Percentiles rank a stretch among this genome's conserved stretches.
Conservation (phyloP, 306 rosid species). For the Vigna hirtella region DNA sequence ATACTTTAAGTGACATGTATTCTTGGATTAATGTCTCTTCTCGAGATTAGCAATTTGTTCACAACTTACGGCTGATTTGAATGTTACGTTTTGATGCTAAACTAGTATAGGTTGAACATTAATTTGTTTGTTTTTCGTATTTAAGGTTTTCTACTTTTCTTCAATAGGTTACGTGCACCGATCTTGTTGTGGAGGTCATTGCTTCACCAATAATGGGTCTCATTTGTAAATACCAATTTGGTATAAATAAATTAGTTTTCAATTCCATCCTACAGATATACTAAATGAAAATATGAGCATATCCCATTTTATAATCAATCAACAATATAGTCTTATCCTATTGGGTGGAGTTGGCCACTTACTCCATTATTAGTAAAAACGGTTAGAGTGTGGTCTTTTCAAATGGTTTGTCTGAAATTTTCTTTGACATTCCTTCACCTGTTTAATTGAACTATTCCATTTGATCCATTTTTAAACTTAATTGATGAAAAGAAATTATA, state of each 20-base stretch:
- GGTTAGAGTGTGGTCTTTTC: not conserved
- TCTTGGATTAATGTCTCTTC: not conserved
- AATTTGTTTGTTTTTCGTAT: slow-evolving; percentile 15
- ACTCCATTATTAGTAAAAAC: not conserved
- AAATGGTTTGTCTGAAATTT: slow-evolving; percentile 4
- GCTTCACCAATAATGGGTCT: not conserved
- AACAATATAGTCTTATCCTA: not conserved
- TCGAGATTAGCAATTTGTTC: slow-evolving; percentile 2
- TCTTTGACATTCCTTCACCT: not conserved
- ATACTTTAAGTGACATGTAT: slow-evolving; percentile 6
- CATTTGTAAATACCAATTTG: not conserved
- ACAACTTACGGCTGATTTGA: not conserved
- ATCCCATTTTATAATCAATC: not conserved
- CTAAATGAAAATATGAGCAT: slow-evolving; percentile 10
- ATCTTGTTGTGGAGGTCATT: slow-evolving; percentile 6
- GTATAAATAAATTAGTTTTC: not conserved
- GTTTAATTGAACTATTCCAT: slow-evolving; percentile 18
- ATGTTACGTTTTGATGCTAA: not conserved
- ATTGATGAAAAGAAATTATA: not conserved
- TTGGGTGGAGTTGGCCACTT: not conserved
- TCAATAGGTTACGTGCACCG: not conserved
- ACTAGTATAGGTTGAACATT: not conserved
- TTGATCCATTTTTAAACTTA: slow-evolving; percentile 21
- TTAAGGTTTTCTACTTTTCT: slow-evolving; percentile 1
- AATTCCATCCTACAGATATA: not conserved